Evolutionary conservation across 345 rosid species (phyloP), one percentile per base, ranked within the genome.

Genomic region (Nasturtium officinale): DNA sequence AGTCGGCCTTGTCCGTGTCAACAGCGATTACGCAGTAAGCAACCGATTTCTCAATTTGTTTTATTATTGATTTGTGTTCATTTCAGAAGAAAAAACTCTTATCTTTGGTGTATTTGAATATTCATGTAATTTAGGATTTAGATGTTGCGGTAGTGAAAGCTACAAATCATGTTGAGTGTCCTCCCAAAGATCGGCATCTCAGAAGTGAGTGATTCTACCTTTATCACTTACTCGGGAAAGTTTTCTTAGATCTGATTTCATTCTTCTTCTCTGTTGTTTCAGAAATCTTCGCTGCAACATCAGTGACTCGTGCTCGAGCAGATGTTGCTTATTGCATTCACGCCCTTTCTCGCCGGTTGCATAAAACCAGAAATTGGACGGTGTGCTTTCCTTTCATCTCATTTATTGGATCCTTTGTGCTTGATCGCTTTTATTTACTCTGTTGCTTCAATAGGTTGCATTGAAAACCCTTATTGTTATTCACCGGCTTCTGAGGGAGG

Each of bases 1-100:
- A 92, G 98, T 96, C 86, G 99, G 99, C 38, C 91, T 96, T 60
- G 98, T 97, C 74, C 99, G 95, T 59, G 98, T 96, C 82, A 96
- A 96, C 83, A 90, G 97, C 82, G 98, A 92, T 74, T 96, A 81
- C 64, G 96, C 99, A 81, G 99, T 95, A 80, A 50, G 73, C 77
- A 79, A 50, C 73, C 46, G 52, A 55, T 66, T 67, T 35, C 20
- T 20, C 38, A 0, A 26, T 40, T 23, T 23, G 25, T 23, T 23
- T 23, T 23, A 23, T 23, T 23, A 23, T 23, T 23, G 25, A 23
- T 23, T 23, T 23, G 25, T 23, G 25, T 23, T 23, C 2, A 23
- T 23, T 23, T 23, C 25, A 23, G 25, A 23, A 23, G 25, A 23
- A 23, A 23, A 23, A 23, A 23, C 25, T 23, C 25, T 23, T 23